phyloP scores from a whole-genome alignment of 805 yeast species.

The Tetrapisispora taiwanensis region DNA sequence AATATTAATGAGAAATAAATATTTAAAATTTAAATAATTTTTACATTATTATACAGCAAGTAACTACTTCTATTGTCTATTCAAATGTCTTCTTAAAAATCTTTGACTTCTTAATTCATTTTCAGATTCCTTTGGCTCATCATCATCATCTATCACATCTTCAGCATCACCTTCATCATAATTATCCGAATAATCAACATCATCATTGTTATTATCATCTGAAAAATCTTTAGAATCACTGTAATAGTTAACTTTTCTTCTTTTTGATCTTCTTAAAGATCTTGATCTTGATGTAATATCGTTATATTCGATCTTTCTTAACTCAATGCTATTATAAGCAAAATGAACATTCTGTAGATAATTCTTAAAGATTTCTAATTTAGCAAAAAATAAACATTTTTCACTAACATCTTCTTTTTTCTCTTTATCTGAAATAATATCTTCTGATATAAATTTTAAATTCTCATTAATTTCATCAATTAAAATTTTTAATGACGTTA shows the following conservation, averaged over 20 bases:
- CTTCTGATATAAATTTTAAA: slow-evolving; percentile 1
- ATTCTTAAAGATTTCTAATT: slow-evolving; percentile 11
- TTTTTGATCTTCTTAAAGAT: slow-evolving; percentile 22
- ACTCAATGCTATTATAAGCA: slow-evolving; percentile 54
- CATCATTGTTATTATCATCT: slow-evolving; percentile 11
- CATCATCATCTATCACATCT: slow-evolving; percentile 5
- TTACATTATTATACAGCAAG: too few relatives aligned
- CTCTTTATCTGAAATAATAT: not conserved
- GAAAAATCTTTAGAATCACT: slow-evolving; percentile 11
- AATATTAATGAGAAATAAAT: too few relatives aligned
- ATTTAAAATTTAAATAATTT: too few relatives aligned
- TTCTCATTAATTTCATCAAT: slow-evolving; percentile 5
- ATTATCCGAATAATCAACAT: slow-evolving; percentile 7
- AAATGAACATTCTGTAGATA: slow-evolving; percentile 10
- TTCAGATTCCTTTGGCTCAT: slow-evolving; percentile 3
- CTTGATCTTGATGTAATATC: slow-evolving; percentile 22
- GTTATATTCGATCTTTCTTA: slow-evolving; percentile 49
- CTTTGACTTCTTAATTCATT: not conserved
- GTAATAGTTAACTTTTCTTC: slow-evolving; percentile 14
- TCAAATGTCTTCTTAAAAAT: not conserved
- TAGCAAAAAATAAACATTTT: slow-evolving; percentile 3
- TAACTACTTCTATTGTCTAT: too few relatives aligned
- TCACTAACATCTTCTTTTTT: not conserved
- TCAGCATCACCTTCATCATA: slow-evolving; percentile 8
- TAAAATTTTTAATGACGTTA: slow-evolving; percentile 13